phyloP scores from a whole-genome alignment of 2,329 filamentous ascomycete species.

The Botrytis fabae region DNA sequence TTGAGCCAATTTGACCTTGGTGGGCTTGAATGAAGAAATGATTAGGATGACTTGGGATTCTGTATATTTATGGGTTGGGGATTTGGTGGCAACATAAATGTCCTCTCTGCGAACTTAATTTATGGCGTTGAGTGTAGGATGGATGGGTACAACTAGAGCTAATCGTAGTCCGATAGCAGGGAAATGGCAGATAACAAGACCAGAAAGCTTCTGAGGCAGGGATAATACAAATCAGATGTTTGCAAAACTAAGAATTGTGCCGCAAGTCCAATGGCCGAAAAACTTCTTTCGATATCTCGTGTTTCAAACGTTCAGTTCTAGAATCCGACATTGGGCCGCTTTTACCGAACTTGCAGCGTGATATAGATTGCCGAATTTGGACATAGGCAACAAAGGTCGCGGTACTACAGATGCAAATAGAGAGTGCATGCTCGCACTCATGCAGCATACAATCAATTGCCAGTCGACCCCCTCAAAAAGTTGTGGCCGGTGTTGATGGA shows the following conservation, averaged over 20 bases:
- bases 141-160: conserved; percentile 16
- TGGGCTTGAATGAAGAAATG: conserved; percentile 9
- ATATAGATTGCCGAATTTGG: background rate
- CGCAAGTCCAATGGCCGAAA: background rate
- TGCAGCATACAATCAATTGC: background rate
- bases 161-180: conserved; percentile 12
- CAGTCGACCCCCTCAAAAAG: background rate
- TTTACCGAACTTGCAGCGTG: conserved; percentile 7
- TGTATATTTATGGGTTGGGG: background rate
- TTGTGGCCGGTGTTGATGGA: background rate
- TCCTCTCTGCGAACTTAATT: background rate
- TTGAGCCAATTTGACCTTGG: conserved; percentile 3
- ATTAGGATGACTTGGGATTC: background rate
- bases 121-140: conserved; percentile 12
- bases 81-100: background rate
- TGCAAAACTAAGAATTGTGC: background rate
- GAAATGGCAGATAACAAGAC: background rate
- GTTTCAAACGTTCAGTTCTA: background rate
- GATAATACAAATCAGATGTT: background rate
- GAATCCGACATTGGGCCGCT: background rate
- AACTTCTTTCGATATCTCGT: background rate
- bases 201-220: conserved; percentile 3
- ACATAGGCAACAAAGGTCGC: background rate
- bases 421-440: background rate
- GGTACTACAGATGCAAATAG: conserved; percentile 3